Percentiles rank a stretch among this genome's conserved stretches.
Conservation (phyloP, 1,139 yeast genomes). For the Pichia sp. region DNA sequence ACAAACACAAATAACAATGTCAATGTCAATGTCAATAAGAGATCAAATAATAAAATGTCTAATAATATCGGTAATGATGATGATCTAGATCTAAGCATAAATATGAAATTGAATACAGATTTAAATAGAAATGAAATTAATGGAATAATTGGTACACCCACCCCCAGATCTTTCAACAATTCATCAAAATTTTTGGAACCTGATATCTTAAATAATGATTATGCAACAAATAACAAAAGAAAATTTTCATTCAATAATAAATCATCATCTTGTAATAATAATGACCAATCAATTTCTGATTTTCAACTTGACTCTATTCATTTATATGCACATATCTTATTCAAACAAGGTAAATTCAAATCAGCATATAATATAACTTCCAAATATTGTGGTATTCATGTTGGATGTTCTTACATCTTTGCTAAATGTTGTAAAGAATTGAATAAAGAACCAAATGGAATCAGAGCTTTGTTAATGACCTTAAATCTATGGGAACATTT, state of each 20-base stretch:
- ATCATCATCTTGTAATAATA: not conserved
- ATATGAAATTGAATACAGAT: constrained; percentile 1
- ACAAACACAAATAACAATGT: not conserved
- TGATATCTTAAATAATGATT: not conserved
- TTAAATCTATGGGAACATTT: constrained; percentile 29
- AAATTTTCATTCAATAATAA: not conserved
- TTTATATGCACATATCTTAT: constrained; percentile 57
- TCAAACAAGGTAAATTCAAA: constrained; percentile 48
- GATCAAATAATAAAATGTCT: not conserved
- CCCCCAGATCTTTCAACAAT: constrained; percentile 1
- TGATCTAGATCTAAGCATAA: not conserved
- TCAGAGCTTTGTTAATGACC: constrained; percentile 46
- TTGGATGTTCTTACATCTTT: constrained; percentile 67
- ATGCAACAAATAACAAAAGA: not conserved
- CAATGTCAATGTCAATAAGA: not conserved
- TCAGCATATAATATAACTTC: constrained; percentile 49
- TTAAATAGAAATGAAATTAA: not conserved
- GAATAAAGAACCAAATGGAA: constrained; percentile 56
- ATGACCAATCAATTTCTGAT: not conserved
- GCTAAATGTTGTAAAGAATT: constrained; percentile 59
- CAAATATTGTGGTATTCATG: constrained; percentile 37
- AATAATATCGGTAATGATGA: not conserved
- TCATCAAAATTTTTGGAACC: not conserved
- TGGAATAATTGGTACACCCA: constrained; percentile 3
- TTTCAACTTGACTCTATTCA: constrained; percentile 49